Evolutionary conservation across 176 grass and related monocot species (phyloP).

Genomic region (Cocos nucifera): DNA sequence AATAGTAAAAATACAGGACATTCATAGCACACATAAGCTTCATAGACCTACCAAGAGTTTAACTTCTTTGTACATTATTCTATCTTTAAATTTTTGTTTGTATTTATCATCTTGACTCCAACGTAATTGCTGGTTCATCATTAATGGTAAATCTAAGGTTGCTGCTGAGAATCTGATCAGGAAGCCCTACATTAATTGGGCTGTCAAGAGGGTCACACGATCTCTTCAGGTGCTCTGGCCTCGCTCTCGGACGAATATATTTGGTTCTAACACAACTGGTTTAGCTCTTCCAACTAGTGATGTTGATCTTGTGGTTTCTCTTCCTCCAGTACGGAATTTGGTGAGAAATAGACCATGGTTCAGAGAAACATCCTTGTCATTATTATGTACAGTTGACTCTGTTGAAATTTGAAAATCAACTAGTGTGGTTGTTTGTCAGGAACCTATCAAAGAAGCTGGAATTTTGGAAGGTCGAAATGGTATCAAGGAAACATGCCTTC

Average conservation of each 20-base stretch:
- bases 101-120: background rate
- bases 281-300: conserved; percentile 94
- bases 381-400: background rate
- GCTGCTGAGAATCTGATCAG: conserved; percentile 70
- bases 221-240: conserved; percentile 94
- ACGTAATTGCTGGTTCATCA: conserved; percentile 21
- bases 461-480: conserved; percentile 99
- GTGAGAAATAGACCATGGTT: conserved; percentile 38
- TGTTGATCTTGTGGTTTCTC: conserved; percentile 93
- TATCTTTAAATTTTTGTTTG: background rate
- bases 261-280: conserved; percentile 93
- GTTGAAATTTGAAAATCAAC: conserved; percentile 8
- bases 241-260: conserved; percentile 83
- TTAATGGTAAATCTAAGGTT: conserved; percentile 50
- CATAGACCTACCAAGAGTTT: too few species aligned
- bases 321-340: conserved; percentile 89
- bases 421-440: conserved; percentile 42
- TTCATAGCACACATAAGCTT: too few species aligned
- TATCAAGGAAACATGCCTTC: conserved; percentile 97
- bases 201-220: conserved; percentile 83
- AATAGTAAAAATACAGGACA: too few species aligned
- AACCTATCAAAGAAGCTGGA: conserved; percentile 99
- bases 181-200: conserved; percentile 86
- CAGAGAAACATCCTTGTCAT: background rate
- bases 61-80: too few species aligned